These are phyloP conservation scores for Penicillium thymicola DNA, from an alignment of 2,329 filamentous ascomycete genomes.

Conservation along the genomic window DNA sequence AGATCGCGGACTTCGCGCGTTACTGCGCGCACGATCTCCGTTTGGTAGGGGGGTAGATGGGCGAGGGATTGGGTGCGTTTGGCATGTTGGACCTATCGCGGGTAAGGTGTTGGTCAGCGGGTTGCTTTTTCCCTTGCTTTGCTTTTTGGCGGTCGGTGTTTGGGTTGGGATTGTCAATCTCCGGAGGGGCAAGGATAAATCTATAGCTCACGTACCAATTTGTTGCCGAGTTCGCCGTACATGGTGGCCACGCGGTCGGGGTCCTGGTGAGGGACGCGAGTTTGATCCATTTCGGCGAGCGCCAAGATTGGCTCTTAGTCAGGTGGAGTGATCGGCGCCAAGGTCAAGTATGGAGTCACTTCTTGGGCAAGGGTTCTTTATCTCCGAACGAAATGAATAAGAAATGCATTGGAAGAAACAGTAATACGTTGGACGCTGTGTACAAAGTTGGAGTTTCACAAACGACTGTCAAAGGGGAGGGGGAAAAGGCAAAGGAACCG, in stretches of 20 bases:
- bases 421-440: not conserved
- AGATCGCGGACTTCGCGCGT: slow-evolving; percentile 91
- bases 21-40: slow-evolving; percentile 82
- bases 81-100: slow-evolving; percentile 78
- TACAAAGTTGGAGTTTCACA: not conserved
- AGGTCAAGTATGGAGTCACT: not conserved
- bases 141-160: not conserved
- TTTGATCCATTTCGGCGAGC: slow-evolving; percentile 19
- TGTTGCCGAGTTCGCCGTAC: slow-evolving; percentile 86
- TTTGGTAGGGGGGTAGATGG: slow-evolving; percentile 86
- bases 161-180: not conserved
- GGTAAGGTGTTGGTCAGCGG: slow-evolving; percentile 1
- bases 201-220: slow-evolving; percentile 59
- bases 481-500: not conserved
- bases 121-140: not conserved
- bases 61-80: slow-evolving; percentile 86
- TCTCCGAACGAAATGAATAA: not conserved
- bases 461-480: not conserved
- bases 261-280: slow-evolving; percentile 19
- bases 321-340: slow-evolving; percentile 17
- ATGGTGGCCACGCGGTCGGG: slow-evolving; percentile 48
- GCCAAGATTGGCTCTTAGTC: slow-evolving; percentile 25
- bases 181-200: not conserved
- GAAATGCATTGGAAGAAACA: not conserved
- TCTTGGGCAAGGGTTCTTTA: not conserved